Conservation (phyloP, 2,329 filamentous ascomycete species). For the Penicillium sp. region DNA sequence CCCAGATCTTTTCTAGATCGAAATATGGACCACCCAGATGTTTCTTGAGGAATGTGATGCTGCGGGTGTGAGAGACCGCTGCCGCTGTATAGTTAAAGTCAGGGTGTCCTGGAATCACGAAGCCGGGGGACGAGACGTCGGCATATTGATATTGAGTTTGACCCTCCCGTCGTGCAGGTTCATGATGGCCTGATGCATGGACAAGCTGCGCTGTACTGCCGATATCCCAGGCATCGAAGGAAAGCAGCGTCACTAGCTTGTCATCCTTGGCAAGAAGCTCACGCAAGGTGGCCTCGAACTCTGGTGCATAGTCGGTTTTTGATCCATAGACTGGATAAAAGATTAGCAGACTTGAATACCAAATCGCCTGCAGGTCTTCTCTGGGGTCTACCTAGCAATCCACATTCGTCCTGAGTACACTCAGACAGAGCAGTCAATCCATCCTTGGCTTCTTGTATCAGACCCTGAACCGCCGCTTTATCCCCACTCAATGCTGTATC, state of each 20-base stretch:
- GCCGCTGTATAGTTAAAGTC: constrained; percentile 61
- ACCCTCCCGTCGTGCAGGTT: not conserved
- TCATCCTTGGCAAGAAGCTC: not conserved
- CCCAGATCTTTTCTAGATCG: constrained; percentile 77
- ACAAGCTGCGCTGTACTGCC: constrained; percentile 10
- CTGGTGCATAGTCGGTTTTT: constrained; percentile 23
- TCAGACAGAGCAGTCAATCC: constrained; percentile 23
- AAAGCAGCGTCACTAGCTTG: constrained; percentile 18
- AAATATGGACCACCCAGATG: constrained; percentile 65
- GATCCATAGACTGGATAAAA: constrained; percentile 30
- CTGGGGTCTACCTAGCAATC: constrained; percentile 24
- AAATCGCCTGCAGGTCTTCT: not conserved
- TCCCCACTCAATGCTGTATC: constrained; percentile 8
- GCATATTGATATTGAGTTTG: constrained; percentile 48
- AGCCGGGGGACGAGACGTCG: constrained; percentile 48
- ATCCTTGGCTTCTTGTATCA: constrained; percentile 15
- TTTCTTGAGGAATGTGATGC: constrained; percentile 67
- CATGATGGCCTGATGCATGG: constrained; percentile 20
- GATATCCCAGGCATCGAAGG: constrained; percentile 25
- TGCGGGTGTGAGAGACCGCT: constrained; percentile 68
- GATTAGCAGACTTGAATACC: not conserved
- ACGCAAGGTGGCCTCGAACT: constrained; percentile 16
- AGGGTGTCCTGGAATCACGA: constrained; percentile 55
- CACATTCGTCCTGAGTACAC: constrained; percentile 29
- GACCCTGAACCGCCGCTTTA: constrained; percentile 15